Evolutionary conservation across 2,329 filamentous ascomycete genomes (phyloP).

Genomic region (Aspergillus puulaauensis): DNA sequence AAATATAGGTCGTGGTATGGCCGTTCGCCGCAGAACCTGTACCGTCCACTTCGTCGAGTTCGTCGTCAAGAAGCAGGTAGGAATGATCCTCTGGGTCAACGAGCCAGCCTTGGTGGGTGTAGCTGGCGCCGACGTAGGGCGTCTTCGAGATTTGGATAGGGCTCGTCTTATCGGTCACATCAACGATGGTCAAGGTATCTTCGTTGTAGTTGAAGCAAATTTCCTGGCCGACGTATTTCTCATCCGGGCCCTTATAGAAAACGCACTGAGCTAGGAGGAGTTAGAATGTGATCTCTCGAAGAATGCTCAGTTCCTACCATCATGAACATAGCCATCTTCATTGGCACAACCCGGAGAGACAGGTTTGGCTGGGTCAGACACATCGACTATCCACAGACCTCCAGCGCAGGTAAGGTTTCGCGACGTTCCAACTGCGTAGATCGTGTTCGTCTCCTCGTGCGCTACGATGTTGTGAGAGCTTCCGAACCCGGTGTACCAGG

Average conservation of each 20-base stretch:
- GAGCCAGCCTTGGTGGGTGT: conserved; percentile 22
- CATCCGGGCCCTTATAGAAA: conserved; percentile 17
- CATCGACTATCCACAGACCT: conserved; percentile 21
- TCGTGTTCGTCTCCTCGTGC: conserved; percentile 18
- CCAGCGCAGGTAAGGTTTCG: conserved; percentile 16
- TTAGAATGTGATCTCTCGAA: neutral
- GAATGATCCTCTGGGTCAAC: conserved; percentile 10
- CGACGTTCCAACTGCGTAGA: conserved; percentile 18
- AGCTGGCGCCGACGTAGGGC: conserved; percentile 17
- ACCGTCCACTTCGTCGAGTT: conserved; percentile 18
- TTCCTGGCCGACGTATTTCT: conserved; percentile 13
- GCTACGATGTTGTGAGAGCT: conserved; percentile 22
- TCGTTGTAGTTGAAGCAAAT: conserved; percentile 25
- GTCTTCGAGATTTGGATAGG: conserved; percentile 20
- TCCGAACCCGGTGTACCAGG: conserved; percentile 19
- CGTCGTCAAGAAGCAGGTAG: conserved; percentile 20
- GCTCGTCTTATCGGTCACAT: conserved; percentile 14
- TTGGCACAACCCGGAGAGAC: conserved; percentile 17
- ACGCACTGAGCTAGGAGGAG: conserved; percentile 16
- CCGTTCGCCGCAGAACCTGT: conserved; percentile 19
- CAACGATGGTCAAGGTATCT: conserved; percentile 19
- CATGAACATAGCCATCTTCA: conserved; percentile 21
- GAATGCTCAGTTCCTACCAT: conserved; percentile 4
- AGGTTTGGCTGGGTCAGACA: conserved; percentile 18
- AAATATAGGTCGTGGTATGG: conserved; percentile 22